Evolutionary conservation across 371 early-diverging fungal genomes (phyloP).

Genomic region (Parasitella parasitica): DNA sequence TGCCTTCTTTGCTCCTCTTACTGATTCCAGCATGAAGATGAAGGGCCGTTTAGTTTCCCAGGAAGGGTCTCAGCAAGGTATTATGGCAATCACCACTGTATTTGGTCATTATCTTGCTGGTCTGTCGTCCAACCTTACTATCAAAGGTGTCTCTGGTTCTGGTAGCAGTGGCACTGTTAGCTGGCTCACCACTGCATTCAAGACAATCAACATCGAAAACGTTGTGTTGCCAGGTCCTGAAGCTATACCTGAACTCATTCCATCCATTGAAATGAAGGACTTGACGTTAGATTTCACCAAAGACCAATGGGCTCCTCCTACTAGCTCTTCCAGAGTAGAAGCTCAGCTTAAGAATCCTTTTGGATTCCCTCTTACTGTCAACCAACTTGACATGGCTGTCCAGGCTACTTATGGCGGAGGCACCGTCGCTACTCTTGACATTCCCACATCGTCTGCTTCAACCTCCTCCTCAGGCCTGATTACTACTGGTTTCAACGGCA

Average conservation of each 20-base stretch:
- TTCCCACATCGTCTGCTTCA: constrained; percentile 50
- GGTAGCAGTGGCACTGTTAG: constrained; percentile 52
- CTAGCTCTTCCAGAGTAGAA: constrained; percentile 50
- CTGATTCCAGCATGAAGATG: constrained; percentile 35
- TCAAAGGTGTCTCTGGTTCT: constrained; percentile 52
- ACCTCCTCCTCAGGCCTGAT: constrained; percentile 41
- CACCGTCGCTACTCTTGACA: constrained; percentile 43
- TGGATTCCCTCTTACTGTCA: constrained; percentile 57
- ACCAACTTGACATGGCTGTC: constrained; percentile 48
- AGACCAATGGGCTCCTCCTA: constrained; percentile 45
- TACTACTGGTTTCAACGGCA: constrained; percentile 46
- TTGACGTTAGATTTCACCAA: constrained; percentile 55
- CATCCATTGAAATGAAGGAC: constrained; percentile 47
- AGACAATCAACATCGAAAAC: constrained; percentile 46
- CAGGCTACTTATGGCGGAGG: constrained; percentile 28
- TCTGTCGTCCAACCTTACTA: constrained; percentile 36
- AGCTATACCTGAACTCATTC: constrained; percentile 36
- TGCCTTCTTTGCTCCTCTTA: constrained; percentile 38
- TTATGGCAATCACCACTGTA: constrained; percentile 50
- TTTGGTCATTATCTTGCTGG: constrained; percentile 53
- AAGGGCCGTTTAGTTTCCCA: constrained; percentile 57
- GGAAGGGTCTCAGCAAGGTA: constrained; percentile 42
- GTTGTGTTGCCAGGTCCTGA: constrained; percentile 46
- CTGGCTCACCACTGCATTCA: constrained; percentile 58
- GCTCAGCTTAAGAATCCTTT: constrained; percentile 57